Evolutionary conservation across 2,329 filamentous ascomycete genomes (phyloP), one percentile per base, ranked within the genome.

Genomic region (Talaromyces sp.): DNA sequence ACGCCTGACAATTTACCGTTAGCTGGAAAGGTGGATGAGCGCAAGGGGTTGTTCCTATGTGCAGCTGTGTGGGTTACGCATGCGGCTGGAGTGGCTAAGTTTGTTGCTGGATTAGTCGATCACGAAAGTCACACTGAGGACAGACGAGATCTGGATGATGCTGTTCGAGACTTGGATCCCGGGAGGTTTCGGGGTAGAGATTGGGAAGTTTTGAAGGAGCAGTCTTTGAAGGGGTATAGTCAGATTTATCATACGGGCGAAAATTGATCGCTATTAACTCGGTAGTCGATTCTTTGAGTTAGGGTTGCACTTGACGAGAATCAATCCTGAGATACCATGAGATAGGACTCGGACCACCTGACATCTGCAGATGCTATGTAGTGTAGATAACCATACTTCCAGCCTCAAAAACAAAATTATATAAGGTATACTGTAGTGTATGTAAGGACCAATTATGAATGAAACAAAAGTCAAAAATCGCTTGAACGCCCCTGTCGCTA

Each of bases 21-120:
- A 45, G 72, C 72, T 16, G 75, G 75, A 9, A 68, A 60, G 8
- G 67, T 76, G 3, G 63, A 71, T 13, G 68, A 60, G 1, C 33
- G 69, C 1, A 22, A 67, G 1, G 74, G 75, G 2, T 56, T 77
- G 24, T 76, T 72, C 63, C 64, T 77, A 19, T 73, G 72, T 6
- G 74, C 73, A 5, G 75, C 73, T 1, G 74, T 77, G 19, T 77
- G 75, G 76, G 71, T 77, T 39, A 76, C 75, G 0, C 73, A 75
- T 66, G 75, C 74, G 33, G 75, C 74, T 50, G 75, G 75, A 0
- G 68, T 69, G 6, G 75, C 73, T 16, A 73, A 70, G 35, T 65
- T 77, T 24, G 33, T 56, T 39, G 33, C 52, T 39, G 33, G 52
- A n/a, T 22, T 56, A n/a, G 11, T 56, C 24, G 52, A 56, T 33